Base-by-base conservation (phyloP, 2,329 filamentous ascomycete species). In the Ophiostoma quercus region DNA sequence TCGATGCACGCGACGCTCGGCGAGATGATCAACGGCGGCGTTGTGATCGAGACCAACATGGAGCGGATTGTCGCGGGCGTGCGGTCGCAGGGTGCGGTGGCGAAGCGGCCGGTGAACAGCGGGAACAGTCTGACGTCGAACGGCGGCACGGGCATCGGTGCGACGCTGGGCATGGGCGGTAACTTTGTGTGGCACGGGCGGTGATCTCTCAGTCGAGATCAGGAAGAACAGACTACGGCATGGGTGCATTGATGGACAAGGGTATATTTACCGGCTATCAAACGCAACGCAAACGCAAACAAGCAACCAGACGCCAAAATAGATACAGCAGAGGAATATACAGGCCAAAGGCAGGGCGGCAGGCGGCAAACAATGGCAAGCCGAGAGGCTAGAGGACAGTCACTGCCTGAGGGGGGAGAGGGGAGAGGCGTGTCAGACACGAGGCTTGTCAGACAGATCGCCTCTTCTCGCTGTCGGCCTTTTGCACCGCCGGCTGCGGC, bases 11-110 rank as follows among this genome's bases (percentile, higher is more conserved):
- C 94, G 9, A 89, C 93, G 19, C 82, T 98, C 11, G 89, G 88
- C 71, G 94, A 98, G 83, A 96, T 98, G 92, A 91, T 98, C 70
- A 92, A 97, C 19, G 94, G 94, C 16, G 94, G 94, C 0, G 92
- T 97, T 16, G 94, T 98, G 19, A 89, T 98, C 32, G 94, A 98
- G 82, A 97, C 94, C 41, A 92, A 90, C 75, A 80, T 96, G 72
- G 93, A 97, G 71, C 89, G 89, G 78, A 95, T 98, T 69, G 91
- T 97, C 4, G 86, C 92, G 43, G 94, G 92, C 0, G 94, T 98
- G 5, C 89, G 84, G 70, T 85, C 87, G 9, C 91, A 94, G 76
- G 91, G 91, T 22, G 87, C 87, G 43, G 90, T 94, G 12, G 89
- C 90, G 8, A 94, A 93, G 81, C 82, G 91, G 74, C 91, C 91